These are phyloP conservation scores for Sordariomycetes sp. DNA, from an alignment of 2,329 filamentous ascomycete genomes.

Conservation along the genomic window DNA sequence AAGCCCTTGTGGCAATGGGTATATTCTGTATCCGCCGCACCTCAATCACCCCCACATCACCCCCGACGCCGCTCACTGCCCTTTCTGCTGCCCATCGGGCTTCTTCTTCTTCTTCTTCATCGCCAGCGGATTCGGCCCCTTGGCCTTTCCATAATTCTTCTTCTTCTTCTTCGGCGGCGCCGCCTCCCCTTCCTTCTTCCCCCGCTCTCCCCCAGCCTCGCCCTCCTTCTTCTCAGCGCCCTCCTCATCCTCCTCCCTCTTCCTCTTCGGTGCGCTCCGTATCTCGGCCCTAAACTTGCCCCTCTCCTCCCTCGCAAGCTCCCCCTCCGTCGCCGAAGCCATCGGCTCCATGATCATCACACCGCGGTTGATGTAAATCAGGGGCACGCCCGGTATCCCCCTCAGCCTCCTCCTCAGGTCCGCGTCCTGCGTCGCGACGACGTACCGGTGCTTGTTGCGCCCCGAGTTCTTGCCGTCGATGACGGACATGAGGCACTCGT, in stretches of 20 bases:
- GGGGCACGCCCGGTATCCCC: slow-evolving; percentile 55
- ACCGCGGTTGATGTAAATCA: slow-evolving; percentile 66
- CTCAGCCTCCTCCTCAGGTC: slow-evolving; percentile 51
- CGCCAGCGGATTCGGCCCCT: slow-evolving; percentile 58
- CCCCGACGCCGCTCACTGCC: slow-evolving; percentile 1
- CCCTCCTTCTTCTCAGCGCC: slow-evolving; percentile 16
- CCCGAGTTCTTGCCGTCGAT: slow-evolving; percentile 63
- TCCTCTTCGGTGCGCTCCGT: slow-evolving; percentile 22
- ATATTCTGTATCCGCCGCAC: neutral
- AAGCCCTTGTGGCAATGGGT: too few species aligned
- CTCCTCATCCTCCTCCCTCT: slow-evolving; percentile 21
- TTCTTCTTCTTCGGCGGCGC: slow-evolving; percentile 34
- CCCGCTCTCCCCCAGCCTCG: slow-evolving; percentile 9
- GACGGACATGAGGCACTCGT: slow-evolving; percentile 60
- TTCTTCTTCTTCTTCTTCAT: slow-evolving; percentile 53
- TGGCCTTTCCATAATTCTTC: slow-evolving; percentile 41
- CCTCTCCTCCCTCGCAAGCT: slow-evolving; percentile 55
- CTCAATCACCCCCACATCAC: neutral
- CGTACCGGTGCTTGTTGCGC: slow-evolving; percentile 67
- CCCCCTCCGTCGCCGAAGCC: slow-evolving; percentile 50
- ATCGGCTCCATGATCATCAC: slow-evolving; percentile 65
- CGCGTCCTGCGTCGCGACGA: slow-evolving; percentile 61
- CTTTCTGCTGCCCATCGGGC: slow-evolving; percentile 1
- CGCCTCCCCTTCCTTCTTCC: slow-evolving; percentile 11
- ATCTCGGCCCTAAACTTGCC: slow-evolving; percentile 62